Percentiles rank a stretch among this genome's conserved stretches.
Conservation (phyloP, 2,329 filamentous ascomycete species). For the Sporothrix brunneoviolacea region DNA sequence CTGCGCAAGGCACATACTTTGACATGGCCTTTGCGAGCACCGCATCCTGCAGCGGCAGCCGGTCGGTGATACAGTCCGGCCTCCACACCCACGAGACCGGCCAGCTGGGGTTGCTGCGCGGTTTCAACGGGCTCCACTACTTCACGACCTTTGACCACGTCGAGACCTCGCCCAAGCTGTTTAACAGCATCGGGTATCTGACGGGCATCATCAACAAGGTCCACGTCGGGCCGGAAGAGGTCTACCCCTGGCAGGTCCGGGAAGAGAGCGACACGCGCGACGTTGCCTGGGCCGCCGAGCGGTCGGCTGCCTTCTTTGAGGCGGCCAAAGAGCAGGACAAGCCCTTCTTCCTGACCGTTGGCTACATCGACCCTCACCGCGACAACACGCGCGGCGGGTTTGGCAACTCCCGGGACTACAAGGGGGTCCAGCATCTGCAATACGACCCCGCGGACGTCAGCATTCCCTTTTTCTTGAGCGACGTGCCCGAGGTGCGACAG, state of each 20-base stretch:
- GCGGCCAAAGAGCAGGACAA: slow-evolving; percentile 24
- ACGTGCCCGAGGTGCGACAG: slow-evolving; percentile 30
- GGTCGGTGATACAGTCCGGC: slow-evolving; percentile 40
- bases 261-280: slow-evolving; percentile 36
- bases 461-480: slow-evolving; percentile 33
- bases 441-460: too few species aligned
- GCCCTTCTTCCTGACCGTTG: slow-evolving; percentile 39
- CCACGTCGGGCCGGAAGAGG: slow-evolving; percentile 34
- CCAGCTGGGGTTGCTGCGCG: slow-evolving; percentile 38
- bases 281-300: slow-evolving; percentile 33
- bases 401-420: slow-evolving; percentile 8
- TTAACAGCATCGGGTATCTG: slow-evolving; percentile 33
- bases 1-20: slow-evolving; percentile 30
- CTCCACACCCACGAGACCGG: slow-evolving; percentile 41
- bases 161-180: too few species aligned
- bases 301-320: slow-evolving; percentile 32
- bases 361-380: slow-evolving; percentile 40
- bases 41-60: slow-evolving; percentile 39
- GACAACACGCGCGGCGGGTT: slow-evolving; percentile 20
- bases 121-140: too few species aligned
- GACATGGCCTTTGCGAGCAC: slow-evolving; percentile 35
- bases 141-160: too few species aligned
- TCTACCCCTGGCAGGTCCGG: slow-evolving; percentile 35
- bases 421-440: too few species aligned
- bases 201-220: slow-evolving; percentile 42